Percentiles rank a stretch among this genome's conserved stretches.
Conservation (phyloP, 1,284 basidiomycete species). For the Meira miltonrushii region DNA sequence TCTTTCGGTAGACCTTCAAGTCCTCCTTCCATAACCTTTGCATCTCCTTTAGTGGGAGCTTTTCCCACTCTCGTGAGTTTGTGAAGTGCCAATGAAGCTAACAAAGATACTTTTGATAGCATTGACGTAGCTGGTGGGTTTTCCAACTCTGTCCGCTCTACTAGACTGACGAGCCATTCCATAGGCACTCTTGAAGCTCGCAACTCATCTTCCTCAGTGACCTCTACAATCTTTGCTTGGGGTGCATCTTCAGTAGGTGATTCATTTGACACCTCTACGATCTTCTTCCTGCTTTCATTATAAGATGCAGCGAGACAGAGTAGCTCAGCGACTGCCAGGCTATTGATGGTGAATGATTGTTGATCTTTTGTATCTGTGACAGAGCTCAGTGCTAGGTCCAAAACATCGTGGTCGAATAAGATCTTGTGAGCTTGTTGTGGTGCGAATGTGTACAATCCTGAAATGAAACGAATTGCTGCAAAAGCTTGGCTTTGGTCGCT, state of each 20-base stretch:
- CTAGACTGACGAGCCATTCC: background rate
- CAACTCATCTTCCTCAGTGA: background rate
- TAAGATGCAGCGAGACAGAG: background rate
- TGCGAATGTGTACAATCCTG: background rate
- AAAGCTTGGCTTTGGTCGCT: background rate
- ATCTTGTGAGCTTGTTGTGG: background rate
- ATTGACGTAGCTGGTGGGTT: background rate
- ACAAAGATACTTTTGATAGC: slow-evolving; percentile 3
- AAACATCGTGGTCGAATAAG: background rate
- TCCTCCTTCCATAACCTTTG: no score
- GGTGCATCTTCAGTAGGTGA: background rate
- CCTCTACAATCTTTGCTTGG: slow-evolving; percentile 4
- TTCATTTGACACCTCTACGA: background rate
- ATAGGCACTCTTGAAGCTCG: background rate
- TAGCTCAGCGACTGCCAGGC: background rate
- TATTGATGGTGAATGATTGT: background rate
- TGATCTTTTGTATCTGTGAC: background rate
- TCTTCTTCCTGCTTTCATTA: background rate
- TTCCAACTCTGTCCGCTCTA: slow-evolving; percentile 3
- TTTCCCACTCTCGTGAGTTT: background rate
- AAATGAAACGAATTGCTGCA: background rate
- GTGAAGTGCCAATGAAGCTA: background rate
- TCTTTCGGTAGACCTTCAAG: background rate
- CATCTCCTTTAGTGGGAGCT: background rate
- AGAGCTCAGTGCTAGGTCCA: background rate